A percentile compares a stretch with the other conserved stretches of the same genome.
phyloP scores from a whole-genome alignment of 140 eudicot genomes.

The Bidens hawaiensis region DNA sequence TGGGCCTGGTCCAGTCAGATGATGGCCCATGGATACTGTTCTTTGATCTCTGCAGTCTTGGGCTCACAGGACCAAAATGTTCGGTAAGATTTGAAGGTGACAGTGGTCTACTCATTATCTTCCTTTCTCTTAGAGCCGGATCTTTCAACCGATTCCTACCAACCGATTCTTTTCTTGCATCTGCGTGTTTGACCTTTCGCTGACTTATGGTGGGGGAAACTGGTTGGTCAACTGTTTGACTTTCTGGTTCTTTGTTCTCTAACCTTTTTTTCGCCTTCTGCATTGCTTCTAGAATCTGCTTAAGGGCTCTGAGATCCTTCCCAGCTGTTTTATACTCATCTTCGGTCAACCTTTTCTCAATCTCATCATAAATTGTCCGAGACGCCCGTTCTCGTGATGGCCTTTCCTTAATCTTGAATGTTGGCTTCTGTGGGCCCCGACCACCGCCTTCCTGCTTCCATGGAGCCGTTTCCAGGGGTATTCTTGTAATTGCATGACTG shows the following conservation, averaged over 20 bases:
- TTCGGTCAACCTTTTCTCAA: conserved; percentile 68
- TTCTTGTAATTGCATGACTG: conserved; percentile 39
- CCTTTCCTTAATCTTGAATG: conserved; percentile 25
- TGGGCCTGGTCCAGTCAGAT: conserved; percentile 34
- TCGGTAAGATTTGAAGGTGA: conserved; percentile 32
- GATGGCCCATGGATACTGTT: conserved; percentile 28
- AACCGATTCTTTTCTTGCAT: conserved; percentile 22
- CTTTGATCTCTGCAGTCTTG: conserved; percentile 41
- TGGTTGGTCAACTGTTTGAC: conserved; percentile 23
- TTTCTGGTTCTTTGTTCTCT: conserved; percentile 42
- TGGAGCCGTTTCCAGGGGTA: conserved; percentile 65
- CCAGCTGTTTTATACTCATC: conserved; percentile 63
- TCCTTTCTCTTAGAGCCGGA: conserved; percentile 31
- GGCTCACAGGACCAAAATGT: conserved; percentile 41
- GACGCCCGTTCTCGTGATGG: conserved; percentile 18
- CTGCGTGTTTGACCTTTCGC: conserved; percentile 28
- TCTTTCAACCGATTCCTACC: conserved; percentile 29
- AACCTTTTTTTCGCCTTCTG: conserved; percentile 49
- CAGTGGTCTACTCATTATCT: conserved; percentile 22
- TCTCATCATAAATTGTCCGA: conserved; percentile 63
- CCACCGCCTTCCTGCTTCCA: conserved; percentile 50
- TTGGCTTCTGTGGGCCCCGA: conserved; percentile 24
- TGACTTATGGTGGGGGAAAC: conserved; percentile 32
- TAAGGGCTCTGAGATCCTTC: conserved; percentile 89
- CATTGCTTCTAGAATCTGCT: conserved; percentile 94